phyloP scores from a whole-genome alignment of 2,329 filamentous ascomycete species.

The Diaporthe sp. region DNA sequence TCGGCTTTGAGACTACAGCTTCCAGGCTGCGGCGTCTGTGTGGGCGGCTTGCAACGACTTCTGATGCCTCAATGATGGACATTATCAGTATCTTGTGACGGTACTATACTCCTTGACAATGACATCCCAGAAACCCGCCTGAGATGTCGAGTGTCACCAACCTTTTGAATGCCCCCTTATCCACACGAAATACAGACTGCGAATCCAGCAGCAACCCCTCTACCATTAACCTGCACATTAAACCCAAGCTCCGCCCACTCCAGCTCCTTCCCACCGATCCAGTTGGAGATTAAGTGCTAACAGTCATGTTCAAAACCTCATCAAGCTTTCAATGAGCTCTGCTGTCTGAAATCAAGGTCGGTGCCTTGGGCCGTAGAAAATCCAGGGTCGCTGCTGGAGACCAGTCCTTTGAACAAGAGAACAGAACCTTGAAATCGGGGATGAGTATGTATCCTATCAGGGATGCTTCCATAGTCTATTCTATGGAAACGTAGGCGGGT shows the following conservation, averaged over 20 bases:
- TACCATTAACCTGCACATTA: slow-evolving; percentile 27
- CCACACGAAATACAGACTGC: slow-evolving; percentile 15
- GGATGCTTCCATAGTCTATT: background rate
- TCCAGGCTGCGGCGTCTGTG: background rate
- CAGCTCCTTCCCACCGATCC: background rate
- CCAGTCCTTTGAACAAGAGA: background rate
- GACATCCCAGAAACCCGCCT: slow-evolving; percentile 18
- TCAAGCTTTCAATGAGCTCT: background rate
- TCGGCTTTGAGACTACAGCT: background rate
- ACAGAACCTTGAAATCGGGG: background rate
- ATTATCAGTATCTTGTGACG: background rate
- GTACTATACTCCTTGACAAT: background rate
- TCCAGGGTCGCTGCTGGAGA: background rate
- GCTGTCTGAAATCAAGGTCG: background rate
- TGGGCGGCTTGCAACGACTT: too few species aligned
- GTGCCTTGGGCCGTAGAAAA: background rate
- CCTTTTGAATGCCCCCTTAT: slow-evolving; percentile 1
- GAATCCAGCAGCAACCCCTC: background rate
- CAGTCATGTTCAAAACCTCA: background rate
- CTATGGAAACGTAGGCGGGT: slow-evolving; percentile 33
- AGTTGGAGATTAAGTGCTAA: background rate
- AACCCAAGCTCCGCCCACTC: slow-evolving; percentile 7
- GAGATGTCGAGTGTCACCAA: background rate
- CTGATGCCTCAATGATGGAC: slow-evolving; percentile 5
- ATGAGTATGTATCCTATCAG: background rate